phyloP scores from a whole-genome alignment of 1,284 basidiomycete genomes.

The Pulveroboletus sp. region DNA sequence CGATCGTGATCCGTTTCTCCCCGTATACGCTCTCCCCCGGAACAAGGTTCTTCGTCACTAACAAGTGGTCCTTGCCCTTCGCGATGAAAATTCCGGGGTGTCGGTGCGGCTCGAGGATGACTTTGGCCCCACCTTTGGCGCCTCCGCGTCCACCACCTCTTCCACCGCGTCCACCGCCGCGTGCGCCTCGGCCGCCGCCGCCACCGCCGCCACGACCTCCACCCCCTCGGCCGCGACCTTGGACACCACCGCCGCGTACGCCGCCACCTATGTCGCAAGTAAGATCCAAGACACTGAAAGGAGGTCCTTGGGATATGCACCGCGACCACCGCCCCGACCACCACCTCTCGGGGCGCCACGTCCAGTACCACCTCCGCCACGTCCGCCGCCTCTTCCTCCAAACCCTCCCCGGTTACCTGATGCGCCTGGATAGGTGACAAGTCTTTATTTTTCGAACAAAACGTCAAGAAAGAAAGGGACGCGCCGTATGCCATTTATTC shows the following conservation, averaged over 20 bases:
- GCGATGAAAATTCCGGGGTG: conserved; percentile 94
- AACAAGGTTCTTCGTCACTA: conserved; percentile 97
- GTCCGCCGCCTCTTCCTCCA: conserved; percentile 40
- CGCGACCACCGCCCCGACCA: conserved; percentile 40
- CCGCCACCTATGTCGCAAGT: conserved; percentile 22
- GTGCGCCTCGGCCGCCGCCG: conserved; percentile 41
- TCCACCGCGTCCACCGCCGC: conserved; percentile 43
- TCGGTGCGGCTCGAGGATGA: conserved; percentile 93
- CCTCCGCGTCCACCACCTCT: conserved; percentile 48
- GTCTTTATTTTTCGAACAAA: neutral
- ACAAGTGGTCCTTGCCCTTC: conserved; percentile 93
- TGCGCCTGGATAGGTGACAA: conserved; percentile 40
- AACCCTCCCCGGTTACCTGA: conserved; percentile 59
- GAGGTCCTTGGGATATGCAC: conserved; percentile 6
- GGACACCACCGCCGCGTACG: conserved; percentile 34
- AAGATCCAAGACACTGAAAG: conserved; percentile 1
- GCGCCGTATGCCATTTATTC: conserved; percentile 35
- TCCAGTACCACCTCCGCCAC: conserved; percentile 39
- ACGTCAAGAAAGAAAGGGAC: neutral
- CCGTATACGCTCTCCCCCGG: conserved; percentile 99
- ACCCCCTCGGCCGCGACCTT: conserved; percentile 26
- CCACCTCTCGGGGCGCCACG: conserved; percentile 51
- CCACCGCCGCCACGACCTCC: conserved; percentile 36
- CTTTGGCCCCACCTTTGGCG: conserved; percentile 80
- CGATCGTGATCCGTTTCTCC: conserved; percentile 92